Conservation (phyloP, 2,329 filamentous ascomycete genomes). For the Apiospora sp. region DNA sequence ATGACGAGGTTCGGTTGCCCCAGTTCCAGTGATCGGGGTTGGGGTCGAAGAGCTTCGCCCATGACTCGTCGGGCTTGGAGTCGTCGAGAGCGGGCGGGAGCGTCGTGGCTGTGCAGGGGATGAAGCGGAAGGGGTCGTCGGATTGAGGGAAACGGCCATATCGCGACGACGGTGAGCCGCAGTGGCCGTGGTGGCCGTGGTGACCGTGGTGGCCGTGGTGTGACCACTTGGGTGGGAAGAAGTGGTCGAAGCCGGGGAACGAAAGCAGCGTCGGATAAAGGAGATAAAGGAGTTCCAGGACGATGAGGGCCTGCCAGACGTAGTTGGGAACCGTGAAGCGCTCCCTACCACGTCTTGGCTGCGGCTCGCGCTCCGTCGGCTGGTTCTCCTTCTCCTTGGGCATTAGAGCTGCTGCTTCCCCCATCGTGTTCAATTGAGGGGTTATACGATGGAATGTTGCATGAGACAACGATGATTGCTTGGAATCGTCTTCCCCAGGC, state of each 20-base stretch:
- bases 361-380: too few species aligned
- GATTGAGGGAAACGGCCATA: constrained; percentile 51
- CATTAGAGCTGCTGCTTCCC: not conserved
- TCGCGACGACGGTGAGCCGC: constrained; percentile 29
- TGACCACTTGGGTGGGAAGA: not conserved
- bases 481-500: not conserved
- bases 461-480: not conserved
- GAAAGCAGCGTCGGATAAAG: not conserved
- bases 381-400: not conserved
- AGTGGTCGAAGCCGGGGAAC: not conserved
- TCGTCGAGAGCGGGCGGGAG: constrained; percentile 53
- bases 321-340: not conserved
- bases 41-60: constrained; percentile 52
- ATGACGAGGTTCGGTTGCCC: constrained; percentile 41
- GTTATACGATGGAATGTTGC: not conserved
- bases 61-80: constrained; percentile 44
- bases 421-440: not conserved
- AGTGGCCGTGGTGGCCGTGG: not conserved
- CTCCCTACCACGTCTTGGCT: not conserved
- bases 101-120: constrained; percentile 54
- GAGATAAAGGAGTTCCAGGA: not conserved
- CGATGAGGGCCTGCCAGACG: not conserved
- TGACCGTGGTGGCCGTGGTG: not conserved
- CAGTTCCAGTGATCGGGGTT: constrained; percentile 56
- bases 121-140: constrained; percentile 55